Evolutionary conservation across 2,329 filamentous ascomycete species (phyloP), one percentile per base, ranked within the genome.

Genomic region (Balansia obtecta): DNA sequence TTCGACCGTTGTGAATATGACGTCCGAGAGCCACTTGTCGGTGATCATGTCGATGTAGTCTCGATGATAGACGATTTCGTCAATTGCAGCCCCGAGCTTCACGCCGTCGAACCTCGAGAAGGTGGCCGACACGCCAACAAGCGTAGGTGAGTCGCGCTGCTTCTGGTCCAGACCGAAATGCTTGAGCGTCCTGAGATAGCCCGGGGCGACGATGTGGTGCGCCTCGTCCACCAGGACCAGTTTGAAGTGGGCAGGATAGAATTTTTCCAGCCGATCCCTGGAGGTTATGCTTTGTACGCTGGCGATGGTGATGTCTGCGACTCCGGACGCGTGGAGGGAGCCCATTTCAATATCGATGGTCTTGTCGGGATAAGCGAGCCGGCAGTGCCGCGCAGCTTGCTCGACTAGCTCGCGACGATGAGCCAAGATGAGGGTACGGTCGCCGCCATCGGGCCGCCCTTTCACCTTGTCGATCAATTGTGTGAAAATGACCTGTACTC

Each of bases 11-110:
- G 93, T 97, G 67, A 98, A 97, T 4, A 91, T 71, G n/a, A 95
- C 86, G 62, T 93, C 80, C 0, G 89, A 84, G 12, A 98, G 76
- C 89, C 90, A 97, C 41, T 93, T 89, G 51, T 94, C 88, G 34
- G 83, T 82, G 53, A 96, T 80, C 77, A 81, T 81, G 54, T 80
- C 76, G 48, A 81, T 68, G 50, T 79, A 80, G 58, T 80, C 75
- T 66, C 89, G 93, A 65, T 97, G 91, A 60, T 95, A 97, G 45
- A 96, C 91, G 54, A 97, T 95, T 61, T 95, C 86, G 59, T 97
- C 91, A 58, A 97, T 93, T 33, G 85, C 90, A 12, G 83, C 75
- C 1, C 90, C 90, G 1, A 97, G 73, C 52, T 79, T 82, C 33
- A 95, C 70, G 0, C 91, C 91, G 61, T 97, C 91, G 53, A 88